Evolutionary conservation across 768 basidiomycete genomes (phyloP), one percentile per base, ranked within the genome.

Genomic region (Podaxis mareebaensis): DNA sequence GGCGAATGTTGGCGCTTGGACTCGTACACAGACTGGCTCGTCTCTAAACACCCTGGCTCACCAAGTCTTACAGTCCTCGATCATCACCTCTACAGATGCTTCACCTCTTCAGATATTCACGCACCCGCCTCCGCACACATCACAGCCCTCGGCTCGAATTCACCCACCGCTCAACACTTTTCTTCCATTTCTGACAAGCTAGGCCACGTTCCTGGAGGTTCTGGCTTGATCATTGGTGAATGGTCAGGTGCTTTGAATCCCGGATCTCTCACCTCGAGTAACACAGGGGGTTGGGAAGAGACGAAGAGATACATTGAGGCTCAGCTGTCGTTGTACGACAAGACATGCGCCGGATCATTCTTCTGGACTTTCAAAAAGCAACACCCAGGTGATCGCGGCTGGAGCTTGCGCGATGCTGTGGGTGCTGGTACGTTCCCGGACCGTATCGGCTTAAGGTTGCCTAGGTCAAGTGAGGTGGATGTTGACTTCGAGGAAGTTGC

Each of bases 331-430:
- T 67, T 91, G 42, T 93, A 83, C 64, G 90, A 92, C 61, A 71
- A 74, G 52, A 67, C 75, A 39, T 89, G 90, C 63, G 85, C 83
- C 0, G 93, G 93, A 4, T 90, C 84, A 83, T 94, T 88, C 76
- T 94, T 90, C 71, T 93, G 93, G 93, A 92, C 90, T 40, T 89
- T 86, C 70, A 92, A 87, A 78, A 92, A 93, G 73, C 81, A 86
- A 55, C 70, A 75, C 4, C 73, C 71, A 3, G 86, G 87, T 60
- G 92, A 94, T 75, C 81, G 76, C 3, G 92, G 92, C 0, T 93
- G 92, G 93, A 85, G 84, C 30, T 83, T 89, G 40, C 78, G 81
- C 62, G 87, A 92, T 72, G 88, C 89, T 0, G 81, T 84, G 1
- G 78, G 78, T 26, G 80, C 79, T 2, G 88, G 87, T 6, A 84